Base-by-base conservation (phyloP, 2,329 filamentous ascomycete genomes). In the Colletotrichum spinosum region DNA sequence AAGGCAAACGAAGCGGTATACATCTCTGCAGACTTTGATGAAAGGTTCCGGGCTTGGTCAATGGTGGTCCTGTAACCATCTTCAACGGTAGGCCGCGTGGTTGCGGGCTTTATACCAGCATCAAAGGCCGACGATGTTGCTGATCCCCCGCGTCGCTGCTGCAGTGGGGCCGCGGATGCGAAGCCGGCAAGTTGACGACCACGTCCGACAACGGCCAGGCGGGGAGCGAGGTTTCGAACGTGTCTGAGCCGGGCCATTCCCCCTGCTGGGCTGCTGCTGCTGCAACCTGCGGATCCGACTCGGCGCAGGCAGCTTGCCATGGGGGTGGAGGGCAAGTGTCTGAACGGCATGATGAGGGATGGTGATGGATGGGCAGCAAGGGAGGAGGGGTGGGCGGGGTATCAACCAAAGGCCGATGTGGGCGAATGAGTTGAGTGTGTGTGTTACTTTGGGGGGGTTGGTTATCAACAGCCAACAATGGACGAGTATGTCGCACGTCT, bases 1-100 rank as follows among this genome's bases (percentile, higher is more conserved):
- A 95, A 94, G 75, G 92, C 92, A 72, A 90, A 92, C 0, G 91
- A 93, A 11, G 92, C 88, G 8, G 92, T 94, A 75, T 94, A 91
- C 81, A 84, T 84, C 17, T 76, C 76, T 46, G 49, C 33, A 17
- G 57, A 58, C 17, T 55, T 13, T 34, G 62, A 68, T 13, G 63
- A 66, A 11, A 62, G 48, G 6, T 25, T 53, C 33, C 60, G 53
- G 37, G 63, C 63, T 41, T 66, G 63, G 10, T 58, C 41, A 13
- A 66, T 66, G 53, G 54, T 64, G 41, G 59, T 17, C 33, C 54
- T 50, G 59, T 44, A 66, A 9, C 58, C 15, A 4, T 65, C 39
- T 13, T 66, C 48, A 2, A 62, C 49, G 4, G 42, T 38, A 4
- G 63, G 60, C 37, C 58, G 52, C 39, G 63, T 10, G 13, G 48